Evolutionary conservation across 306 rosid genomes (phyloP).

Genomic region (Fragaria vesca): DNA sequence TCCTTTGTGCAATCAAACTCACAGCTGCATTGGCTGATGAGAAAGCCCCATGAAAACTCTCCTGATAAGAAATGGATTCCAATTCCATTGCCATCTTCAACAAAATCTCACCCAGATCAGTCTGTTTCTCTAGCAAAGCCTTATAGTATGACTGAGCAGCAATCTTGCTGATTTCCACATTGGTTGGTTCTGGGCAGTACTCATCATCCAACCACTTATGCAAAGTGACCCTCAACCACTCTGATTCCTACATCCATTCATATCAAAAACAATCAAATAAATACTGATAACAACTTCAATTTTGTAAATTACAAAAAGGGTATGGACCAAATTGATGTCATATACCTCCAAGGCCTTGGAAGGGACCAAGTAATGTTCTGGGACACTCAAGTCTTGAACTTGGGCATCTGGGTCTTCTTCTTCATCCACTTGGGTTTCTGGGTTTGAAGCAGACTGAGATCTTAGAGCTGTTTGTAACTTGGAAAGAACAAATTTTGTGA

Average conservation of each 20-base stretch:
- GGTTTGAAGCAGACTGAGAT: slow-evolving; percentile 31
- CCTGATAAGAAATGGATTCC: slow-evolving; percentile 75
- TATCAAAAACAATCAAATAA: background rate
- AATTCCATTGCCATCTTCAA: slow-evolving; percentile 70
- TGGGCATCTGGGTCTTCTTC: slow-evolving; percentile 30
- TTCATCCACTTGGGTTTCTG: slow-evolving; percentile 31
- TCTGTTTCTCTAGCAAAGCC: slow-evolving; percentile 55
- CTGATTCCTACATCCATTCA: slow-evolving; percentile 66
- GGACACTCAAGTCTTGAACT: slow-evolving; percentile 70
- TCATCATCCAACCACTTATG: slow-evolving; percentile 95
- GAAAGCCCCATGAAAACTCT: slow-evolving; percentile 95
- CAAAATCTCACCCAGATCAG: slow-evolving; percentile 77
- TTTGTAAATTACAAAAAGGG: background rate
- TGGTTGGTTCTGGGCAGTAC: slow-evolving; percentile 89
- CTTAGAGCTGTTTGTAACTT: slow-evolving; percentile 19
- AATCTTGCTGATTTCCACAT: slow-evolving; percentile 82
- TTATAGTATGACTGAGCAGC: slow-evolving; percentile 75
- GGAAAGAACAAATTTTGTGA: background rate
- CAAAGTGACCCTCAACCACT: slow-evolving; percentile 79
- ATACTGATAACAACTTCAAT: background rate
- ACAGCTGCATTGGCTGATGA: slow-evolving; percentile 95
- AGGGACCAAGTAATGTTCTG: slow-evolving; percentile 67
- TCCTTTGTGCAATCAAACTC: slow-evolving; percentile 66
- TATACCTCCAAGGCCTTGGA: slow-evolving; percentile 69
- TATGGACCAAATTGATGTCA: background rate